A percentile compares a stretch with the other conserved stretches of the same genome.
These are phyloP conservation scores for Pseudogymnoascus sp. DNA, from an alignment of 2,329 filamentous ascomycete species.

Conservation along the genomic window DNA sequence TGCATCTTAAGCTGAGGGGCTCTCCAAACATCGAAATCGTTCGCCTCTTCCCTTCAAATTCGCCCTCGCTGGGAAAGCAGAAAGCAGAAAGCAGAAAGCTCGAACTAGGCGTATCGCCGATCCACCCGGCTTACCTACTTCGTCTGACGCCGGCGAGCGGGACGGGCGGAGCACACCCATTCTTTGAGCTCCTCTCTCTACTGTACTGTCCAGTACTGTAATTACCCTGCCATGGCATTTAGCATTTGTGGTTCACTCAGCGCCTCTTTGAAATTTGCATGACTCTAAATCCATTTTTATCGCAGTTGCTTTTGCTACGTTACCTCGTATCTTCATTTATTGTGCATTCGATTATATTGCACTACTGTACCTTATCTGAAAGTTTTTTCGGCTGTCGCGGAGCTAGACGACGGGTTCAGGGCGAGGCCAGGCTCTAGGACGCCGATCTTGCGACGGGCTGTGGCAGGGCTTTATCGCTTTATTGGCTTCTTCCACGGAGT, in stretches of 20 bases:
- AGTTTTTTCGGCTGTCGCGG: not conserved
- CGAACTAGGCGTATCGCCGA: not conserved
- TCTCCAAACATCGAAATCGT: not conserved
- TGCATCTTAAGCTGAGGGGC: not conserved
- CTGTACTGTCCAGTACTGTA: not conserved
- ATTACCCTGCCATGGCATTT: constrained; percentile 1
- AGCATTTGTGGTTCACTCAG: not conserved
- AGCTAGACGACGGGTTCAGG: not conserved
- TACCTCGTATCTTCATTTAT: constrained; percentile 1
- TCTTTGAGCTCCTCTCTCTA: not conserved
- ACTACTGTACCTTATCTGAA: constrained; percentile 3
- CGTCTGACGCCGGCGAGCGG: not conserved
- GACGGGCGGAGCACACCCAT: not conserved
- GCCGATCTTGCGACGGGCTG: not conserved
- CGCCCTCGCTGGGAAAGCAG: not conserved
- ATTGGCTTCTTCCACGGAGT: not conserved
- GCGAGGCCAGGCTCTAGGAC: not conserved
- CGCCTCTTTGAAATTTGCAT: not conserved
- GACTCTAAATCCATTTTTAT: not conserved
- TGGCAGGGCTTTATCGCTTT: not conserved
- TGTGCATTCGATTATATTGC: not conserved
- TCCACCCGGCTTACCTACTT: not conserved
- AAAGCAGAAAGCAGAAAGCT: not conserved
- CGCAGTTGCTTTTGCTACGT: not conserved
- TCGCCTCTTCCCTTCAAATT: not conserved